Evolutionary conservation across 257 asterid species (phyloP), one percentile per base, ranked within the genome.

Genomic region (Ophiorrhiza pumila): DNA sequence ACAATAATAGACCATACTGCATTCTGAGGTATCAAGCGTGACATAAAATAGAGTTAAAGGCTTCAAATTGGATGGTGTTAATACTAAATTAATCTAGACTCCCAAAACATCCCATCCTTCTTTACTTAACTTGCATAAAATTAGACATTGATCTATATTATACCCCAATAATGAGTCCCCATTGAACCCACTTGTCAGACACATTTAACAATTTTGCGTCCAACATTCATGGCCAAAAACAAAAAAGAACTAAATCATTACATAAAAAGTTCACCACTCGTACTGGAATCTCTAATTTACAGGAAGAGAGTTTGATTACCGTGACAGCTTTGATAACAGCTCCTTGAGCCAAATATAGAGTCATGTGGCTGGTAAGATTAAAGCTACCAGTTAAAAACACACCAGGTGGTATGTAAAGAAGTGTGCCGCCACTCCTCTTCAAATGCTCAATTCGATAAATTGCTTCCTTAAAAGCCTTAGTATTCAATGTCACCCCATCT

Each of bases 361-460:
- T 92, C 98, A 95, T 95, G 22, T 85, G 89, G 85, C 99, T 94
- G 11, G 99, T 91, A 12, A 94, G 88, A 74, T 84, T 89, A 71
- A 95, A 90, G 4, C 96, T 90, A 20, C 83, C 98, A 11, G 99
- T 95, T 69, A 95, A 81, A 72, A 80, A 95, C 61, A 78, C 92
- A 18, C 99, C 99, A 9, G 98, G 88, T 56, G 98, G 99, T 49
- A 95, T 77, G 76, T 95, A 89, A 13, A 95, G 96, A 76, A 92
- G 81, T 8, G 98, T 82, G n/a, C 98, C 99, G 34, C 99, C 97
- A 42, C 89, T 80, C 71, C 96, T 83, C 78, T 57, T 87, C 90
- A 94, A 80, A 78, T 89, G 99, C 83, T 80, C 74, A 47, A 95
- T 95, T 75, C 94, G 78, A 76, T 74, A 95, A 58, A 95, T 86